Evolutionary conservation across 306 rosid species (phyloP).

Genomic region (Argentina anserina): DNA sequence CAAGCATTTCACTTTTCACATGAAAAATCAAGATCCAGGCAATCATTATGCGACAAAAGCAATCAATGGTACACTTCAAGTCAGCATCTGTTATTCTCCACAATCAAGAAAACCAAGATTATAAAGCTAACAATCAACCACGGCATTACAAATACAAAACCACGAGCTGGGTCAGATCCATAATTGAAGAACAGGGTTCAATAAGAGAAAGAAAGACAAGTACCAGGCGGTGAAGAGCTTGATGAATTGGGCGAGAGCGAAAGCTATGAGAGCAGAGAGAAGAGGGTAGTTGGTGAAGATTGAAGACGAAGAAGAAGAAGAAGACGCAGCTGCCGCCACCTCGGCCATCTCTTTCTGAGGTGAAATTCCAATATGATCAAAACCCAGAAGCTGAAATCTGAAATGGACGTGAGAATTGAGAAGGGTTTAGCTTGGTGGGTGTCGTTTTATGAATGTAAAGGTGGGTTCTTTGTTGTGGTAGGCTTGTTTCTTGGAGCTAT

Average conservation of each 20-base stretch:
- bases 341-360: slow-evolving; percentile 14
- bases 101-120: background rate
- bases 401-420: background rate
- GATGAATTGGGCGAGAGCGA: slow-evolving; percentile 57
- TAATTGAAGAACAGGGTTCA: background rate
- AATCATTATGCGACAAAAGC: background rate
- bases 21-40: slow-evolving; percentile 13
- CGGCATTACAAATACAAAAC: background rate
- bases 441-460: background rate
- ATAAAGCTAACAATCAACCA: background rate
- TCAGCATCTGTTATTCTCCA: background rate
- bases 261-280: slow-evolving; percentile 58
- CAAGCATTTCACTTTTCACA: background rate
- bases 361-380: background rate
- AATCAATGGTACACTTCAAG: background rate
- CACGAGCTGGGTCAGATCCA: slow-evolving; percentile 21
- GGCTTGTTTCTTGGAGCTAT: background rate
- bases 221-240: slow-evolving; percentile 68
- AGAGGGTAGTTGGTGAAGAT: slow-evolving; percentile 70
- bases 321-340: slow-evolving; percentile 24
- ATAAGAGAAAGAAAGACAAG: slow-evolving; percentile 1
- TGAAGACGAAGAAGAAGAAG: slow-evolving; percentile 33
- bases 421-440: background rate
- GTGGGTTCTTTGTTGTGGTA: slow-evolving; percentile 6
- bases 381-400: slow-evolving; percentile 6